A percentile compares a stretch with the other conserved stretches of the same genome.
These are phyloP conservation scores for Psidium guajava DNA, from an alignment of 345 rosid species.

Conservation along the genomic window DNA sequence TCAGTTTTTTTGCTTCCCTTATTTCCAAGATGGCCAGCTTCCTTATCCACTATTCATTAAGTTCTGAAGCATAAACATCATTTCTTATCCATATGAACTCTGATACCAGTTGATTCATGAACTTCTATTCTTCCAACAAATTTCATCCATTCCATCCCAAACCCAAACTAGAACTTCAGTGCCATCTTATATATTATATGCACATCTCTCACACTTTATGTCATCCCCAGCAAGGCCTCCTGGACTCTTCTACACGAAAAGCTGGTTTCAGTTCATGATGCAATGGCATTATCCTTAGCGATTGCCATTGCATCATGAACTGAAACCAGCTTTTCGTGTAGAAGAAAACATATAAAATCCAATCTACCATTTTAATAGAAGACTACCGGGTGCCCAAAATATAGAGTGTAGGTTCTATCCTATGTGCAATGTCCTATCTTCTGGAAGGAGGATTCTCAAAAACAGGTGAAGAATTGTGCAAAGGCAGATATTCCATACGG, in stretches of 20 bases:
- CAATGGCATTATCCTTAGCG: too few species aligned
- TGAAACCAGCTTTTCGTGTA: too few species aligned
- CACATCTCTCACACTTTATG: not conserved
- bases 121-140: not conserved
- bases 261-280: not conserved
- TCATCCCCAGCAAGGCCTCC: not conserved
- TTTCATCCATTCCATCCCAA: not conserved
- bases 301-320: too few species aligned
- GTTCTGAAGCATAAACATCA: not conserved
- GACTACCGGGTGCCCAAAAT: not conserved
- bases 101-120: not conserved
- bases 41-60: not conserved
- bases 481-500: constrained; percentile 44
- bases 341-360: not conserved
- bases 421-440: not conserved
- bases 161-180: not conserved
- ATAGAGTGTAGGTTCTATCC: not conserved
- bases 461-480: not conserved
- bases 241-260: not conserved
- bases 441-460: not conserved
- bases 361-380: not conserved
- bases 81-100: not conserved
- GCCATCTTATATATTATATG: not conserved
- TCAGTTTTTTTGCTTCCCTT: not conserved
- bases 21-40: not conserved